Evolutionary conservation across 345 rosid species (phyloP).

Genomic region (Bretschneidera sinensis): DNA sequence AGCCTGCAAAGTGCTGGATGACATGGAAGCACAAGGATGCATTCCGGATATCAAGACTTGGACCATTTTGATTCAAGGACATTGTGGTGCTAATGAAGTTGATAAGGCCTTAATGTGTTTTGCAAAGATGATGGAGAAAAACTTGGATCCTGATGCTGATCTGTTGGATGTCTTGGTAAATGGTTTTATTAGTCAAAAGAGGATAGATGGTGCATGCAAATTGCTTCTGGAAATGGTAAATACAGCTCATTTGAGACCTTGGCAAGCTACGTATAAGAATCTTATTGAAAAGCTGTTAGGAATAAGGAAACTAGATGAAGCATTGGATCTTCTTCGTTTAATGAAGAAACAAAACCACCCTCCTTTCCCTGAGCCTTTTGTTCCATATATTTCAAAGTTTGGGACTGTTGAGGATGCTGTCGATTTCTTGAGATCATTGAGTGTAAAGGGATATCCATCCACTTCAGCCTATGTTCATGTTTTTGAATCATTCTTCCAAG

Average conservation of each 20-base stretch:
- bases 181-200: conserved; percentile 57
- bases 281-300: conserved; percentile 65
- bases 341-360: conserved; percentile 71
- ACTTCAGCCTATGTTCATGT: conserved; percentile 45
- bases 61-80: conserved; percentile 89
- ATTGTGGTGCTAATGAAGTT: conserved; percentile 53
- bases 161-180: conserved; percentile 53
- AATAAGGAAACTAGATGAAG: conserved; percentile 63
- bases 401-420: conserved; percentile 67
- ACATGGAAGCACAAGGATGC: conserved; percentile 65
- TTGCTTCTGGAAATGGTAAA: conserved; percentile 56
- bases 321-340: conserved; percentile 56
- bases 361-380: conserved; percentile 54
- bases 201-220: conserved; percentile 57
- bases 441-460: conserved; percentile 58
- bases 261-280: conserved; percentile 76
- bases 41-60: conserved; percentile 73
- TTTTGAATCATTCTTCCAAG: conserved; percentile 54
- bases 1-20: conserved; percentile 54
- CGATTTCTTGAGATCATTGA: conserved; percentile 58
- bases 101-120: conserved; percentile 58
- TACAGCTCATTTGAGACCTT: conserved; percentile 49
- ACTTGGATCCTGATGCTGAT: conserved; percentile 53
- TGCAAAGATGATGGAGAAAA: conserved; percentile 56
- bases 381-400: conserved; percentile 57